Base-by-base conservation (phyloP, 2,329 filamentous ascomycete genomes). In the Talaromyces albobiverticillius region DNA sequence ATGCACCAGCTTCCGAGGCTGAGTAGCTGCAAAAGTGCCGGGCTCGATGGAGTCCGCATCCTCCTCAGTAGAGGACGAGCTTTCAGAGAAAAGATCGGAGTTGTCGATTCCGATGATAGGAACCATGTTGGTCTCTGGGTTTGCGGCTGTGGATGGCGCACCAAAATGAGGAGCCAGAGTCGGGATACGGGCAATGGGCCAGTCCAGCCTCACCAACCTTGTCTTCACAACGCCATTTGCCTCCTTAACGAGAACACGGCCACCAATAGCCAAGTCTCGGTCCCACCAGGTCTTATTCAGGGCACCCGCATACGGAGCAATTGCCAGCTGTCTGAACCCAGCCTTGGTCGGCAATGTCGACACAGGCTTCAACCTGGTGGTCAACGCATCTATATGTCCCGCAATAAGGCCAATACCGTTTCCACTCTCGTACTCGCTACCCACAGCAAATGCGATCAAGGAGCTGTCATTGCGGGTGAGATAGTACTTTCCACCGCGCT, bases 261-360 rank as follows among this genome's bases (percentile, higher is more conserved):
- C 94, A 60, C 91, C 94, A 63, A 97, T 88, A 60, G 89, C 87
- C 49, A 99, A 81, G 71, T 99, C 94, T 34, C 94, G 84, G 71
- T 97, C 94, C 93, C 92, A 97, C 94, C 94, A 97, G 1, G 94
- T 97, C 59, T 80, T 79, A 68, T 92, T 94, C 58, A 97, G 75
- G 1, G 79, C 91, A 48, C 94, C 93, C 9, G 91, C 93, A 68
- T 97, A 99, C 0, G 89, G 94, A 2, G 94, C 92, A 51, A 97
- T 90, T 22, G 90, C 93, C 6, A 97, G 82, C 76, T 97, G 90
- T 25, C 90, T 71, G 67, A 90, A 99, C 51, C 94, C 93, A 29
- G 89, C 87, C 68, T 88, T 90, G 63, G 80, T 89, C n/a, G 87
- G 84, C 65, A 96, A 85, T 66, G 84, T 89, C 65, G 90, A 90